Percentiles rank a stretch among this genome's conserved stretches.
Conservation (phyloP, 495 filamentous ascomycete genomes). For the Podospora didyma region DNA sequence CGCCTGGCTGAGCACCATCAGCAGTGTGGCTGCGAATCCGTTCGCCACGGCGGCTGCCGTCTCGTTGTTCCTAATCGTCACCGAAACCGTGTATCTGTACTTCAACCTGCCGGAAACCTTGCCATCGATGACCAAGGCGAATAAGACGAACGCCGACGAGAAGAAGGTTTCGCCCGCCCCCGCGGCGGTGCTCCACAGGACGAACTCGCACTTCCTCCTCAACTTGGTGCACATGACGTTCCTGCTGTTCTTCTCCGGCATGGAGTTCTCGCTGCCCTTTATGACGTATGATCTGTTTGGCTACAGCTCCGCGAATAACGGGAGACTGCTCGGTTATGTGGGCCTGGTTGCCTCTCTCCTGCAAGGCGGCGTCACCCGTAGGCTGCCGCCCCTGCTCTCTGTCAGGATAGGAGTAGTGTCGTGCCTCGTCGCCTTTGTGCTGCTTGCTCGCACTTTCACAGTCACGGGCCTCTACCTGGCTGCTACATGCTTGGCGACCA, state of each 20-base stretch:
- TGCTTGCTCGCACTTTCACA: slow-evolving; percentile 65
- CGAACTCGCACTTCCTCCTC: slow-evolving; percentile 78
- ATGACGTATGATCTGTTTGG: slow-evolving; percentile 92
- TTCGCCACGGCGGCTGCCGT: slow-evolving; percentile 89
- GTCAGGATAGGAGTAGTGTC: slow-evolving; percentile 75
- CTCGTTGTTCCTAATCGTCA: slow-evolving; percentile 72
- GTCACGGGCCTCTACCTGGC: slow-evolving; percentile 70
- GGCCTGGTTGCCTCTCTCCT: slow-evolving; percentile 88
- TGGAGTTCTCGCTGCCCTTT: slow-evolving; percentile 96
- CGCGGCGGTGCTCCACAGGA: slow-evolving; percentile 41
- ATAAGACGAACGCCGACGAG: slow-evolving; percentile 15
- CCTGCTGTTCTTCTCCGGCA: slow-evolving; percentile 92
- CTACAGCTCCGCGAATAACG: slow-evolving; percentile 72
- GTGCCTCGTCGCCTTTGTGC: slow-evolving; percentile 73
- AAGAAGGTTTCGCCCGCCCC: slow-evolving; percentile 16
- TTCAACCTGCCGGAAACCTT: slow-evolving; percentile 84
- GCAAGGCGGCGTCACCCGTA: slow-evolving; percentile 80
- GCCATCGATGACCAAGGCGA: slow-evolving; percentile 44
- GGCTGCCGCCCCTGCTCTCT: slow-evolving; percentile 70
- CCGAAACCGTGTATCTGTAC: slow-evolving; percentile 89
- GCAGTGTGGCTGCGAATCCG: slow-evolving; percentile 78
- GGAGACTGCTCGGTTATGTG: slow-evolving; percentile 86
- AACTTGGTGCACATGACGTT: slow-evolving; percentile 87
- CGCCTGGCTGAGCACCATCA: slow-evolving; percentile 71
- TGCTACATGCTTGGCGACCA: slow-evolving; percentile 78